Evolutionary conservation across 345 rosid species (phyloP), one percentile per base, ranked within the genome.

Genomic region (Lumnitzera racemosa): DNA sequence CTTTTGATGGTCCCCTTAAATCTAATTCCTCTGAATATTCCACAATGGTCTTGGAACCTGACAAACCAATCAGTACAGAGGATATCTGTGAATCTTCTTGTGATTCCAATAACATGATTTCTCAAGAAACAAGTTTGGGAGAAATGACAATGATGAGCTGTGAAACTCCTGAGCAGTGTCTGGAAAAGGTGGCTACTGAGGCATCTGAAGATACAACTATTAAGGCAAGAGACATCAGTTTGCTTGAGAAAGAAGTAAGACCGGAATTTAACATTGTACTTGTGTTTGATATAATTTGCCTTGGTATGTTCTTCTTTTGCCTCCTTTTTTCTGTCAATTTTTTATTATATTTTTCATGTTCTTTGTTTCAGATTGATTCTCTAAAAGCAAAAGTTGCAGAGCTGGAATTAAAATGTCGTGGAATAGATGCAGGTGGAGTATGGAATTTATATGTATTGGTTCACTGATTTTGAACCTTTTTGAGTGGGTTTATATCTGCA

Each of bases 201-300:
- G 75, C 61, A 46, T 64, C 62, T 58, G 70, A 67, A 57, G 69
- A 55, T 57, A 61, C 70, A 2, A 27, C 48, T 41, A 65, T 67
- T 51, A 76, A 72, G 50, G 82, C 78, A 56, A 59, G 60, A 76
- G 67, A 55, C 53, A 76, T 83, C 64, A 70, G 69, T 64, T 60
- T 72, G 67, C 76, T 94, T 15, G 73, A 46, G 65, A 83, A 86
- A 61, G 95, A 90, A 95, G 99, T 94, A 52, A 58, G 68, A 36
- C 43, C 5, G 1, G 43, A 36, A 4, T 36, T 36, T 36, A 9
- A 36, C 43, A 36, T 36, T 36, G 43, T 36, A 36, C 1, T 36
- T 36, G 43, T 36, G 43, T 36, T 20, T 6, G 43, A 36, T 36
- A 9, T 5, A 36, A 9, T 36, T 36, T 23, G 15, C n/a, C 31